These are phyloP conservation scores for Secale cereale DNA, from an alignment of 176 grass and related monocot genomes.

Conservation along the genomic window DNA sequence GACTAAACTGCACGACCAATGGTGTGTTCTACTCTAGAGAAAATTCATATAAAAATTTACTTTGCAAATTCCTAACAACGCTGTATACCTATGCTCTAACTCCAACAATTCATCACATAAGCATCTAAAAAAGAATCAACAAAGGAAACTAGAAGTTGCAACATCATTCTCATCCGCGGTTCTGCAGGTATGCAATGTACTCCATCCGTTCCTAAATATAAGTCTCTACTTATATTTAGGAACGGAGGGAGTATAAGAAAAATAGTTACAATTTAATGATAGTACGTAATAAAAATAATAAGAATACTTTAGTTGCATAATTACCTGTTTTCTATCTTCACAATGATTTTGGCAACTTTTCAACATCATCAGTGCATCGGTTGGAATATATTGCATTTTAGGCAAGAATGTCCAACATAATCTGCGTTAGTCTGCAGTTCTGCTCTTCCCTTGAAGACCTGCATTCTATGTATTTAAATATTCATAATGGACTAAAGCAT, in stretches of 20 bases:
- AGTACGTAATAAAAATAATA: neutral
- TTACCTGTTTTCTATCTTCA: conserved; percentile 4
- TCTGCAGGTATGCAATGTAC: neutral
- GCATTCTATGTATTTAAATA: neutral
- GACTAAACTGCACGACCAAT: too few species aligned
- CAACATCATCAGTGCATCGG: neutral
- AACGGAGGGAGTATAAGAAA: neutral
- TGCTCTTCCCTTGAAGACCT: neutral
- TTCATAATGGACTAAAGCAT: conserved; percentile 3
- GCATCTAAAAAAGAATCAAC: neutral
- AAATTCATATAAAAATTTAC: neutral
- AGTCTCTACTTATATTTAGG: too few species aligned
- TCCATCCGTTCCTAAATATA: too few species aligned
- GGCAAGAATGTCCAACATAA: neutral
- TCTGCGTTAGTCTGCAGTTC: neutral
- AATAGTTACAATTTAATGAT: neutral
- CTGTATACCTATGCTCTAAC: neutral
- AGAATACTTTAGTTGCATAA: neutral
- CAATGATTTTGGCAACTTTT: conserved; percentile 7
- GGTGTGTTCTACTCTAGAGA: neutral
- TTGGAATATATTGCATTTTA: conserved; percentile 20
- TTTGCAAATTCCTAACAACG: neutral
- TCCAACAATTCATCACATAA: neutral
- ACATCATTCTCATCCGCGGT: neutral
- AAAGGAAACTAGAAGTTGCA: neutral